These are phyloP conservation scores for Colletotrichum musicola DNA, from an alignment of 2,329 filamentous ascomycete species.

Conservation along the genomic window DNA sequence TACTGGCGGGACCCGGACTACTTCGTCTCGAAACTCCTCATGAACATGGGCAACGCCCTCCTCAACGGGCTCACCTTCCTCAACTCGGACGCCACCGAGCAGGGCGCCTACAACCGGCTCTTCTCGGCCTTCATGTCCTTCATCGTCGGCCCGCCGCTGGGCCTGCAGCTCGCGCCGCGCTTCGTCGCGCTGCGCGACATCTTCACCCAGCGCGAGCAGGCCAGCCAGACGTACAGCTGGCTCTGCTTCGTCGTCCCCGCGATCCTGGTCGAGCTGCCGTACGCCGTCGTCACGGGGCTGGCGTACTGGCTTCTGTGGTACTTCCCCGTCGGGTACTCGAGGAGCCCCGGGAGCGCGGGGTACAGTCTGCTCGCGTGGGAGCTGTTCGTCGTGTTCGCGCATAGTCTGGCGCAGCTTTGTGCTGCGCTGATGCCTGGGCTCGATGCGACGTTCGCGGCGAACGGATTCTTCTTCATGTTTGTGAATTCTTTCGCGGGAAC, in stretches of 20 bases:
- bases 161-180: slow-evolving; percentile 62
- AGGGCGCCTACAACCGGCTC: slow-evolving; percentile 59
- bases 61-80: too few species aligned
- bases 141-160: slow-evolving; percentile 63
- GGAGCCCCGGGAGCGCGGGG: too few species aligned
- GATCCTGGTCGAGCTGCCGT: slow-evolving; percentile 60
- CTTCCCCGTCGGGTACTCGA: slow-evolving; percentile 50
- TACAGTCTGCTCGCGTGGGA: too few species aligned
- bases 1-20: too few species aligned
- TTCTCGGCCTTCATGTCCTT: slow-evolving; percentile 64
- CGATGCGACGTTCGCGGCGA: too few species aligned
- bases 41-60: too few species aligned
- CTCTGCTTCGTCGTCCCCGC: slow-evolving; percentile 60
- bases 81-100: slow-evolving; percentile 56
- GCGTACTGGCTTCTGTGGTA: slow-evolving; percentile 61
- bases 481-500: too few species aligned
- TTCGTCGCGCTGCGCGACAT: slow-evolving; percentile 62
- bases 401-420: too few species aligned
- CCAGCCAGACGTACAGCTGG: slow-evolving; percentile 65
- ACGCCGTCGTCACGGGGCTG: slow-evolving; percentile 57
- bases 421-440: too few species aligned
- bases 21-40: too few species aligned
- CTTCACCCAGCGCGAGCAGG: slow-evolving; percentile 63
- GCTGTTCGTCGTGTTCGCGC: too few species aligned
- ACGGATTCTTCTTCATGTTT: too few species aligned